Conservation (phyloP, 148 eudicot genomes). For the Vaccinium corymbosum region DNA sequence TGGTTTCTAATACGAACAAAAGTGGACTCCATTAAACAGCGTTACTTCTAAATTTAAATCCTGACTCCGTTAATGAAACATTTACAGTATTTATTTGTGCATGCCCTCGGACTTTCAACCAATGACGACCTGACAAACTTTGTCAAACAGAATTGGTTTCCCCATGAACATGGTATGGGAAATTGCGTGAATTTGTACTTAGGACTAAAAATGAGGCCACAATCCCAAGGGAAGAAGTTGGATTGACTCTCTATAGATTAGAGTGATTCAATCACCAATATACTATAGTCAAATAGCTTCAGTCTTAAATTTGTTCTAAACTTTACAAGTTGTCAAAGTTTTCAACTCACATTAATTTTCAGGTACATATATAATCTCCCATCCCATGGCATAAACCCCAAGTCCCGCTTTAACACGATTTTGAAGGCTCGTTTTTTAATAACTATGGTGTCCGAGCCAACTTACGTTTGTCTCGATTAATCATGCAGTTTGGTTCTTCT, state of each 20-base stretch:
- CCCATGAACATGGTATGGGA: not conserved
- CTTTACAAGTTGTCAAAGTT: not conserved
- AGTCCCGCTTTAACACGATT: too few relatives aligned
- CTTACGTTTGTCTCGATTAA: too few relatives aligned
- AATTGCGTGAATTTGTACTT: not conserved
- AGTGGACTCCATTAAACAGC: too few relatives aligned
- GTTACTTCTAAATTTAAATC: too few relatives aligned
- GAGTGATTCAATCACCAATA: not conserved
- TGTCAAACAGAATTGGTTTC: not conserved
- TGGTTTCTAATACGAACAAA: too few relatives aligned
- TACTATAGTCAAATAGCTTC: too few relatives aligned
- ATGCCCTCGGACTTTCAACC: not conserved
- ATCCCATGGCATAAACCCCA: too few relatives aligned
- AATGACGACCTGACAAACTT: not conserved
- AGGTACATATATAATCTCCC: too few relatives aligned
- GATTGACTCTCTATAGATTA: not conserved
- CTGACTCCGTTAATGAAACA: too few relatives aligned
- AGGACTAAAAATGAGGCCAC: not conserved
- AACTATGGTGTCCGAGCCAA: too few relatives aligned
- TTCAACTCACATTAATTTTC: not conserved
- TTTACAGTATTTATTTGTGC: not conserved
- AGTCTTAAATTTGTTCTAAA: not conserved
- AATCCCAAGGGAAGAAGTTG: constrained; percentile 8
- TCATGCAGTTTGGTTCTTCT: too few relatives aligned
- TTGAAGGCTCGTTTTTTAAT: too few relatives aligned